phyloP scores from a whole-genome alignment of 345 rosid genomes.

The Microthlaspi erraticum region DNA sequence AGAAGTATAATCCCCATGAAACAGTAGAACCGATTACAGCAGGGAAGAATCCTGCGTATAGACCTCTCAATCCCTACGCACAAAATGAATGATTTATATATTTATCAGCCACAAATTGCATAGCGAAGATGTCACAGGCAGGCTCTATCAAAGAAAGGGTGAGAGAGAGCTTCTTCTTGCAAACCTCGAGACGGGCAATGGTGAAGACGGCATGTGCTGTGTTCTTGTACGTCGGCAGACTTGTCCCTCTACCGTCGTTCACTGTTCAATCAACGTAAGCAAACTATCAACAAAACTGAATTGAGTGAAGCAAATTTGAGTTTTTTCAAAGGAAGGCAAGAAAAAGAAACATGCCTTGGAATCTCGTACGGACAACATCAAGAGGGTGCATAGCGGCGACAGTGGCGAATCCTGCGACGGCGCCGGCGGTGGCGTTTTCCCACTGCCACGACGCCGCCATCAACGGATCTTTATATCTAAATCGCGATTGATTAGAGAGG shows the following conservation, averaged over 20 bases:
- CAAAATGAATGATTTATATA: neutral
- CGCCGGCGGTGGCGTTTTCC: constrained; percentile 92
- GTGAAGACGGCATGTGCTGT: constrained; percentile 78
- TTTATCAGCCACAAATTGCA: constrained; percentile 2
- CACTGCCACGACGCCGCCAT: constrained; percentile 64
- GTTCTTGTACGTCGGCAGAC: constrained; percentile 77
- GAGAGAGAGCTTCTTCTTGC: neutral
- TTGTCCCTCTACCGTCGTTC: constrained; percentile 71
- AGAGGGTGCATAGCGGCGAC: constrained; percentile 85
- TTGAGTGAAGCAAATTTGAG: neutral
- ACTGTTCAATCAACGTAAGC: constrained; percentile 50
- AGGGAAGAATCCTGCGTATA: constrained; percentile 87
- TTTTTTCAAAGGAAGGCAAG: neutral
- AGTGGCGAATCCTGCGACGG: constrained; percentile 86
- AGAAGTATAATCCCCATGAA: constrained; percentile 92
- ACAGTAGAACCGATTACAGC: constrained; percentile 85
- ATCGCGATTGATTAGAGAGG: neutral
- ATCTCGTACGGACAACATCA: constrained; percentile 91
- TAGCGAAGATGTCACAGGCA: neutral
- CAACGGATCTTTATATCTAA: neutral
- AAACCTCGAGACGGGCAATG: constrained; percentile 81
- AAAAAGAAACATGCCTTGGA: constrained; percentile 67
- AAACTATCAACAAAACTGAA: constrained; percentile 10
- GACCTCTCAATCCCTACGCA: constrained; percentile 79
- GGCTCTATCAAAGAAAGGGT: neutral